Evolutionary conservation across 305 asterid species (phyloP).

Genomic region (Fraxinus greggii): DNA sequence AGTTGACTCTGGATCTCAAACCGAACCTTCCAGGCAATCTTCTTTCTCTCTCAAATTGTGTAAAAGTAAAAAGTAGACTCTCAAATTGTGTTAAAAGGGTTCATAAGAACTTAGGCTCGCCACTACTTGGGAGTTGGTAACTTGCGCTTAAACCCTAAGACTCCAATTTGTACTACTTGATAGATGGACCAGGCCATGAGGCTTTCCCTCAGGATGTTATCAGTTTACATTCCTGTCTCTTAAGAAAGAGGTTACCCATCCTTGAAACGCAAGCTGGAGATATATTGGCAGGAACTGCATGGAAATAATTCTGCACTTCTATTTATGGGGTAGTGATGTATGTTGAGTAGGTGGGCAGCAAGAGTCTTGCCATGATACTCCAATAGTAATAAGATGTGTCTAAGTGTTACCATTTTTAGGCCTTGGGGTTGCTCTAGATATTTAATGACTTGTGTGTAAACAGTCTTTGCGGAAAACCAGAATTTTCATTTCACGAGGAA

Average conservation of each 20-base stretch:
- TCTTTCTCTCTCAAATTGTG: not conserved
- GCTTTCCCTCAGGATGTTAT: not conserved
- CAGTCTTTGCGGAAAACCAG: not conserved
- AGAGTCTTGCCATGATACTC: not conserved
- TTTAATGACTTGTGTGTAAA: not conserved
- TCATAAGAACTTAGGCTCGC: not conserved
- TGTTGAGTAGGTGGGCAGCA: not conserved
- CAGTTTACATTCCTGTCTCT: not conserved
- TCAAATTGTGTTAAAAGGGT: not conserved
- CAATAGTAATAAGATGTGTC: not conserved
- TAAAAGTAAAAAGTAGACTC: not conserved
- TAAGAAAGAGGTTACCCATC: not conserved
- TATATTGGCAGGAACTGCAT: not conserved
- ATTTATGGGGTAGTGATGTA: not conserved
- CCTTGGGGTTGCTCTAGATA: not conserved
- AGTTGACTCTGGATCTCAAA: conserved; percentile 80
- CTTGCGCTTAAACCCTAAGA: not conserved
- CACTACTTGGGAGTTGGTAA: too few relatives aligned
- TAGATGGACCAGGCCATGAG: not conserved
- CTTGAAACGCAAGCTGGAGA: not conserved
- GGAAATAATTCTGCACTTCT: not conserved
- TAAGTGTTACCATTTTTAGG: not conserved
- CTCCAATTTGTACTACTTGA: not conserved
- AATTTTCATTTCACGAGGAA: not conserved
- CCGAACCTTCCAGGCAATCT: conserved; percentile 58